These are phyloP conservation scores for Hymenoscyphus salicellus DNA, from an alignment of 2,329 filamentous ascomycete species.

Conservation along the genomic window DNA sequence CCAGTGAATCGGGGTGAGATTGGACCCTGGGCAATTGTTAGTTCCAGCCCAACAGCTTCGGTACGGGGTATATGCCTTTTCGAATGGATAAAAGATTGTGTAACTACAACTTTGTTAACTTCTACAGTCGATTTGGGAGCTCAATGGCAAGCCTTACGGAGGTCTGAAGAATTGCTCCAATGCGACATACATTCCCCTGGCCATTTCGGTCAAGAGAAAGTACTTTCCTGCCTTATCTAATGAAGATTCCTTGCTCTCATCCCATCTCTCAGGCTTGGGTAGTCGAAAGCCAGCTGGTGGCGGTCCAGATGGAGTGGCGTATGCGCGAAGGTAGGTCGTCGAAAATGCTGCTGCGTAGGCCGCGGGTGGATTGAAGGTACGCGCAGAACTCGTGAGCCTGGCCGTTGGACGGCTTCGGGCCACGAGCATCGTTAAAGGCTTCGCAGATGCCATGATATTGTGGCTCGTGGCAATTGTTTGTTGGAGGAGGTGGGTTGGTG, in stretches of 20 bases:
- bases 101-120: constrained; percentile 59
- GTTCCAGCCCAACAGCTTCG: constrained; percentile 15
- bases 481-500: constrained; percentile 22
- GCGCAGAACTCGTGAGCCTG: constrained; percentile 28
- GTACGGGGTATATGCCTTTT: constrained; percentile 62
- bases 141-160: constrained; percentile 65
- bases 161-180: constrained; percentile 98
- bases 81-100: constrained; percentile 98
- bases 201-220: constrained; percentile 94
- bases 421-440: constrained; percentile 38
- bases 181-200: constrained; percentile 95
- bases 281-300: constrained; percentile 80
- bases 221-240: constrained; percentile 86
- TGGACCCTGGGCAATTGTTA: constrained; percentile 60
- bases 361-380: constrained; percentile 25
- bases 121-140: constrained; percentile 13
- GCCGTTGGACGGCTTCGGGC: constrained; percentile 34
- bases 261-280: constrained; percentile 70
- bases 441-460: constrained; percentile 36
- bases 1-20: constrained; percentile 98
- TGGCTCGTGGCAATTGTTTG: constrained; percentile 33
- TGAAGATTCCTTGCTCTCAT: constrained; percentile 71
- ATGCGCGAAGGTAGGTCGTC: constrained; percentile 30
- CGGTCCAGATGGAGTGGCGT: constrained; percentile 69
- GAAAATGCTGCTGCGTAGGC: constrained; percentile 31